Percentiles rank a stretch among this genome's conserved stretches.
phyloP scores from a whole-genome alignment of 371 early-diverging fungal species.

The Mucor saturninus region DNA sequence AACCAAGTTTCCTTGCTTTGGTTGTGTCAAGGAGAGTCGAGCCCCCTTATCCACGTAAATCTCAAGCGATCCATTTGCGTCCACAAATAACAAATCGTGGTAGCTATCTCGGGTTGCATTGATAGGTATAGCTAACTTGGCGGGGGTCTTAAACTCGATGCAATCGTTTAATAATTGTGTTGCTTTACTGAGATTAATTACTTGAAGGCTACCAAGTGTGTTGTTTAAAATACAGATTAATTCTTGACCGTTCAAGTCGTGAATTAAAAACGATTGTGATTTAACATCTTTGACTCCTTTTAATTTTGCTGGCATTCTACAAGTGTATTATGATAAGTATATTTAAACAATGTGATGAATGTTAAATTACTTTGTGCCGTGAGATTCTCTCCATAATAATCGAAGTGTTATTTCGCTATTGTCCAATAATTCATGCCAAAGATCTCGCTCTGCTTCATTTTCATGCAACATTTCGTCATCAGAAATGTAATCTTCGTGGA shows the following conservation, averaged over 20 bases:
- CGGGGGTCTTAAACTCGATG: conserved; percentile 38
- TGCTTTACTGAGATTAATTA: conserved; percentile 16
- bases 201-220: conserved; percentile 11
- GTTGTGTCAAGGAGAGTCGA: not conserved
- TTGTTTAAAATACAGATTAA: conserved; percentile 46
- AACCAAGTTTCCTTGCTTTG: conserved; percentile 4
- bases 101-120: conserved; percentile 46
- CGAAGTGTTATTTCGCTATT: conserved; percentile 34
- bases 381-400: conserved; percentile 38
- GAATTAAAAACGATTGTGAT: conserved; percentile 33
- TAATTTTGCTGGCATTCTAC: not conserved
- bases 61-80: conserved; percentile 5
- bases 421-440: conserved; percentile 15
- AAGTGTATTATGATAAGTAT: not conserved
- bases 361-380: conserved; percentile 8
- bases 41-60: conserved; percentile 15
- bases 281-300: conserved; percentile 3
- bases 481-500: conserved; percentile 16
- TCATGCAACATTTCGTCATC: conserved; percentile 3
- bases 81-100: conserved; percentile 45
- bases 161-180: conserved; percentile 1
- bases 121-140: conserved; percentile 40
- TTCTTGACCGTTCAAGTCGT: conserved; percentile 31
- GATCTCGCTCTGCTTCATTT: conserved; percentile 19
- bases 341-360: not conserved